Base-by-base conservation (phyloP, 2,329 filamentous ascomycete species). In the Zymoseptoria pseudotritici region DNA sequence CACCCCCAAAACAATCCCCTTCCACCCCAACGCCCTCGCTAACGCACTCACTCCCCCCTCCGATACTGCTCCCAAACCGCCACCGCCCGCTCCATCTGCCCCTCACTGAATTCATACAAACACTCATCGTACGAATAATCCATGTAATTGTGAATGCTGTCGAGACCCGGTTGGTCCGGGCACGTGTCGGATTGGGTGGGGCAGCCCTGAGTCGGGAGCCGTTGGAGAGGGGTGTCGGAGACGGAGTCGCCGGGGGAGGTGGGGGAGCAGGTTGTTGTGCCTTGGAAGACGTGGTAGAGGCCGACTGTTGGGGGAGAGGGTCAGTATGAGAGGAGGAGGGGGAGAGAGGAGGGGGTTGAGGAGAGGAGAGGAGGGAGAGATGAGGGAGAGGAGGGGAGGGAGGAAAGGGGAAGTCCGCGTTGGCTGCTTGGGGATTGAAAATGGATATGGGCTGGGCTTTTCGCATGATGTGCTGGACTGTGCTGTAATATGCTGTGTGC, bases 131-230 rank as follows among this genome's bases (percentile, higher is more conserved):
- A 62, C n/a, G 57, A 61, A 54, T 66, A 77, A 60, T 77, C 65
- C 81, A 83, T 83, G 65, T 77, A 83, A 65, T 83, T 81, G 59
- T 81, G 78, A 55, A 83, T 79, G 4, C 78, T 74, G 69, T 83
- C 81, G 22, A 72, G 19, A 0, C 78, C 78, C 20, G 71, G 68
- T 19, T 71, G 67, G 46, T 69, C 69, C 0, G 78, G 78, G 64
- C 80, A 84, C 10, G 74, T 80, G 64, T 79, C 74, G 68, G 81
- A 80, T 10, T 57, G 60, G 2, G 65, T 64, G 1, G 81, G 82
- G 67, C 82, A 84, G 1, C 80, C 80, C 57, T 76, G 74, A 6
- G 80, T 84, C 5, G 69, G 69, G 52, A 64, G 63, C 17, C 50
- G 67, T 66, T 78, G 73, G 46, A 64, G 59, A 0, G 75, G 72